Evolutionary conservation across 306 rosid species (phyloP), one percentile per base, ranked within the genome.

Genomic region (Vigna trinervia): DNA sequence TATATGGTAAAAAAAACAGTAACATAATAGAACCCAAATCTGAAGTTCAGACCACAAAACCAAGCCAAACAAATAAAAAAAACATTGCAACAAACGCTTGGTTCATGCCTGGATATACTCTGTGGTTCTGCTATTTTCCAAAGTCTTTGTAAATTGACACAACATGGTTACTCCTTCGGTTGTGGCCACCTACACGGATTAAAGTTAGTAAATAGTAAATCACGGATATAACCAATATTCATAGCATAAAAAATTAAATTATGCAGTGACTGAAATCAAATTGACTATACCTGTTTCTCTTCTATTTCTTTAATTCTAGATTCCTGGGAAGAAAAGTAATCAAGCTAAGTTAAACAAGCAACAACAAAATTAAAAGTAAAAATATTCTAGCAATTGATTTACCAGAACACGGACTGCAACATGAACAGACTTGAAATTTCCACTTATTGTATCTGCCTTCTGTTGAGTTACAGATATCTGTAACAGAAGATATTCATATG

Each of bases 241-340:
- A 5, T 17, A 28, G 57, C 45, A 15, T 59, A 53, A 68, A n/a
- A 67, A 56, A 47, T 2, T 47, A 81, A 72, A 62, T 66, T 46
- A 73, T 46, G 17, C 20, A 28, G 41, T 10, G 65, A 59, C 67
- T 73, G 48, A 30, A 41, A 30, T 51, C 12, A 67, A 57, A 73
- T 69, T 17, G 58, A 77, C 28, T 68, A 66, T 87, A 95, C 99
- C 99, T 92, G 97, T 69, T 89, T 92, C 82, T 80, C 88, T 86
- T 88, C 99, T 57, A 95, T 87, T 73, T 80, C 86, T 74, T 71
- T 71, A 45, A 95, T 85, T 87, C 82, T 95, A 47, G 85, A 82
- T 80, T 87, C 91, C 99, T 95, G 91, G 28, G 73, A 83, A 62
- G 61, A 20, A 78, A 59, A 79, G n/a, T 34, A 63, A 75, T 84